Percentiles rank a stretch among this genome's conserved stretches.
phyloP scores from a whole-genome alignment of 2,329 filamentous ascomycete species.

The Aspergillus thermomutatus region DNA sequence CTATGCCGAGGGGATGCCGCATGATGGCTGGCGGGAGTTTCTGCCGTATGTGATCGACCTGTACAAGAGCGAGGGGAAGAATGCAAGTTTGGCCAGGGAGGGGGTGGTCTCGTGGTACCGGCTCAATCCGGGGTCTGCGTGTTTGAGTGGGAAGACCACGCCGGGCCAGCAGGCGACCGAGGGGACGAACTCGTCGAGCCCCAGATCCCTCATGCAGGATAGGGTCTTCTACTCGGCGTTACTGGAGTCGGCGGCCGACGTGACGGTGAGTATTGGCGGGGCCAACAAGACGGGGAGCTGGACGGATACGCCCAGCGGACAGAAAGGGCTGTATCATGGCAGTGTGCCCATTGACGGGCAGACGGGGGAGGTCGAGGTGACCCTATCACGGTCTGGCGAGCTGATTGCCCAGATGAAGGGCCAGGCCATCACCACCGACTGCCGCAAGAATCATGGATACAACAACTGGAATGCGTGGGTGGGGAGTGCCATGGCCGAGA shows the following conservation, averaged over 20 bases:
- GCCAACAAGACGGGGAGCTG: constrained; percentile 17
- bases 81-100: constrained; percentile 23
- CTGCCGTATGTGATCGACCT: constrained; percentile 35
- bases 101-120: constrained; percentile 29
- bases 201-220: constrained; percentile 18
- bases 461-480: constrained; percentile 40
- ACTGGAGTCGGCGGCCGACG: constrained; percentile 27
- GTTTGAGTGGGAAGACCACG: constrained; percentile 23
- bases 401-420: constrained; percentile 23
- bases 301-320: constrained; percentile 25
- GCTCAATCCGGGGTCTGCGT: constrained; percentile 14
- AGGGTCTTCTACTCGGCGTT: constrained; percentile 32
- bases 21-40: constrained; percentile 29
- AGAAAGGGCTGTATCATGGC: constrained; percentile 33
- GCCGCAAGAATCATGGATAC: constrained; percentile 15
- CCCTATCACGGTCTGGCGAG: constrained; percentile 19
- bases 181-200: constrained; percentile 10
- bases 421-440: constrained; percentile 20
- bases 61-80: constrained; percentile 30
- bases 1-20: constrained; percentile 27
- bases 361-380: constrained; percentile 25
- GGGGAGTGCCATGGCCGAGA: constrained; percentile 18
- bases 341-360: constrained; percentile 21
- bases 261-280: constrained; percentile 34
- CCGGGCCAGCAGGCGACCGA: constrained; percentile 23